Evolutionary conservation across 2,329 filamentous ascomycete species (phyloP), one percentile per base, ranked within the genome.

Genomic region (Thermomyces lanuginosus): DNA sequence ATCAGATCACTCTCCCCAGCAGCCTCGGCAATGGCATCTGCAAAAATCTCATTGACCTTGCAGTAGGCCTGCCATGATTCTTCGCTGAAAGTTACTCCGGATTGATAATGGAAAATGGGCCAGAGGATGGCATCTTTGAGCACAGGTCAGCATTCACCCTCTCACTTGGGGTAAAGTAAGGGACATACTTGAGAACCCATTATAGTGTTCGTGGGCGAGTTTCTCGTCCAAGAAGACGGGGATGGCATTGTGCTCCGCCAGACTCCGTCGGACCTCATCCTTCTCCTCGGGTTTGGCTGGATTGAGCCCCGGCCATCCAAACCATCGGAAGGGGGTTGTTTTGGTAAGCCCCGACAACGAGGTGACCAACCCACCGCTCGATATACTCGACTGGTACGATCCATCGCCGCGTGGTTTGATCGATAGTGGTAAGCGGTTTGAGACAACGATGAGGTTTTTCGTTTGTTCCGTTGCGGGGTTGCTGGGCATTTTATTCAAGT

Each of bases 81-180:
- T 53, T 92, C 82, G 56, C 92, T 79, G 52, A 92, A 92, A 15
- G 89, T 82, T 61, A 92, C 82, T 44, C 82, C 83, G 24, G 83
- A 82, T 53, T 92, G 84, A 59, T 93, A 93, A 61, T 93, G 86
- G 58, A 95, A 84, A 16, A 92, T 73, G 1, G 86, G 86, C 86
- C 86, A 95, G 31, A 93, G 71, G 49, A 93, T 92, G 5, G 80
- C 84, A 56, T 95, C 81, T 84, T 29, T 1, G 6, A 9, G 12
- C 5, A n/a, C n/a, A n/a, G n/a, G 15, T 24, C n/a, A 22, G 15
- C 3, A 16, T 24, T 17, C 34, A n/a, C 20, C 9, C 4, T 14
- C 12, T 2, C 5, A 11, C n/a, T 8, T 8, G 15, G 16, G 14
- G 5, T 8, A 2, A 7, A 25, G 9, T 5, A 16, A 8, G 14